Evolutionary conservation across 108 stramenopile species (phyloP).

Genomic region (Aureococcus anophagefferens): DNA sequence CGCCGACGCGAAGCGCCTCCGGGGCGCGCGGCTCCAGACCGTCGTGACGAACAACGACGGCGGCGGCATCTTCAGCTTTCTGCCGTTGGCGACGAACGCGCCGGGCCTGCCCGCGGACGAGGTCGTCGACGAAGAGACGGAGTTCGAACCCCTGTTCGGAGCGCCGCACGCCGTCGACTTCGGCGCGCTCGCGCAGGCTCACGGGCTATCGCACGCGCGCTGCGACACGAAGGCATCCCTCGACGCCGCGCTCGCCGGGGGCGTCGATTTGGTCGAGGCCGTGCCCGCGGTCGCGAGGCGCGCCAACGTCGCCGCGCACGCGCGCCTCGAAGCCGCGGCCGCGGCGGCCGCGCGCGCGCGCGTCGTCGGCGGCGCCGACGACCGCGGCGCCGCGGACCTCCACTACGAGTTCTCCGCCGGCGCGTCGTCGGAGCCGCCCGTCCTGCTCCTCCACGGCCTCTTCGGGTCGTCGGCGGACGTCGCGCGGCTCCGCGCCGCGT

Average conservation of each 20-base stretch:
- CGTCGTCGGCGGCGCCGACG: neutral
- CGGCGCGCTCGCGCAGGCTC: conserved; percentile 46
- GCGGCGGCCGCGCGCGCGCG: neutral
- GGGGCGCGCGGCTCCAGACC: conserved; percentile 2
- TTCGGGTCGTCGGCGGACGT: neutral
- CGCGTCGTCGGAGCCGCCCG: neutral
- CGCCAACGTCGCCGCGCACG: neutral
- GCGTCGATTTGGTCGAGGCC: neutral
- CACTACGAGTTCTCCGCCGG: neutral
- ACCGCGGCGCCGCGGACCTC: neutral
- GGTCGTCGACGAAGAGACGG: conserved; percentile 39
- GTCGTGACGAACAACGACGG: conserved; percentile 79
- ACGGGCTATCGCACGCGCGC: conserved; percentile 42
- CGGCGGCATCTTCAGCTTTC: conserved; percentile 83
- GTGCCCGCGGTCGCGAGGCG: neutral
- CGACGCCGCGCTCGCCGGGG: neutral
- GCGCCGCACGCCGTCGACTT: conserved; percentile 70
- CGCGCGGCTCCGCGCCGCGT: neutral
- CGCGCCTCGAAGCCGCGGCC: neutral
- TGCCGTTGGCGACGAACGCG: conserved; percentile 82
- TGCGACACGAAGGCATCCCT: neutral
- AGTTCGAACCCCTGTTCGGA: conserved; percentile 76
- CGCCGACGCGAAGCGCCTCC: conserved; percentile 10
- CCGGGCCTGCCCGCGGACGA: neutral
- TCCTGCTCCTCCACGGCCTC: neutral